Evolutionary conservation across 768 basidiomycete genomes (phyloP).

Genomic region (Kwoniella sp.): DNA sequence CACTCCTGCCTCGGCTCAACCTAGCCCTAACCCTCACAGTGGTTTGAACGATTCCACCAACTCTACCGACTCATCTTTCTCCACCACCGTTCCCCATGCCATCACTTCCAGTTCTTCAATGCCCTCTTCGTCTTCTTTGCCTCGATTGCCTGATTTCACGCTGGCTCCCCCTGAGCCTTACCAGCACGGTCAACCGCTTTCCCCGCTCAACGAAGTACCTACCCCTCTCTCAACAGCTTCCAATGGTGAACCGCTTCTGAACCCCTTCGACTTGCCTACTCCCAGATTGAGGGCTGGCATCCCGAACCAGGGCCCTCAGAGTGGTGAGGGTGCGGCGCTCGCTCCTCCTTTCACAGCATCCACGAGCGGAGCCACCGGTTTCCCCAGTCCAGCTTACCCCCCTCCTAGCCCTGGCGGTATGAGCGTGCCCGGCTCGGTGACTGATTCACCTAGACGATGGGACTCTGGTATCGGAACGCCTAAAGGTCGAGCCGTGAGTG

Average conservation of each 20-base stretch:
- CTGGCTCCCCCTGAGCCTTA: constrained; percentile 39
- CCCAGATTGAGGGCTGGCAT: neutral
- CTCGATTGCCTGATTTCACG: constrained; percentile 29
- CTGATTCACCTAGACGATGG: constrained; percentile 40
- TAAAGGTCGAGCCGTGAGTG: constrained; percentile 28
- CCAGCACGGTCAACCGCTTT: constrained; percentile 45
- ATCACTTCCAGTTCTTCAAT: neutral
- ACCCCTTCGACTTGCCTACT: constrained; percentile 39
- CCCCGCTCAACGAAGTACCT: constrained; percentile 41
- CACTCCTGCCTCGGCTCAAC: constrained; percentile 34
- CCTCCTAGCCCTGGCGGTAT: constrained; percentile 48
- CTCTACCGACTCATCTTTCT: constrained; percentile 28
- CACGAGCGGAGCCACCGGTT: constrained; percentile 24
- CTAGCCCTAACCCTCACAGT: constrained; percentile 4
- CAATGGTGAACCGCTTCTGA: constrained; percentile 15
- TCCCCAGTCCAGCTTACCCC: constrained; percentile 37
- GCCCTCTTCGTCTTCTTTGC: neutral
- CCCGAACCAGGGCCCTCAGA: neutral
- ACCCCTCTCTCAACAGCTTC: constrained; percentile 33
- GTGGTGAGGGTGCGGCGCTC: constrained; percentile 3
- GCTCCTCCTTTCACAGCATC: constrained; percentile 37
- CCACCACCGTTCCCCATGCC: constrained; percentile 22
- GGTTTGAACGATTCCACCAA: constrained; percentile 19
- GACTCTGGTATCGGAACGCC: constrained; percentile 8
- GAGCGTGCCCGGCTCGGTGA: constrained; percentile 46